Evolutionary conservation across 1,284 basidiomycete species (phyloP), one percentile per base, ranked within the genome.

Genomic region (Austroboletus niveus): DNA sequence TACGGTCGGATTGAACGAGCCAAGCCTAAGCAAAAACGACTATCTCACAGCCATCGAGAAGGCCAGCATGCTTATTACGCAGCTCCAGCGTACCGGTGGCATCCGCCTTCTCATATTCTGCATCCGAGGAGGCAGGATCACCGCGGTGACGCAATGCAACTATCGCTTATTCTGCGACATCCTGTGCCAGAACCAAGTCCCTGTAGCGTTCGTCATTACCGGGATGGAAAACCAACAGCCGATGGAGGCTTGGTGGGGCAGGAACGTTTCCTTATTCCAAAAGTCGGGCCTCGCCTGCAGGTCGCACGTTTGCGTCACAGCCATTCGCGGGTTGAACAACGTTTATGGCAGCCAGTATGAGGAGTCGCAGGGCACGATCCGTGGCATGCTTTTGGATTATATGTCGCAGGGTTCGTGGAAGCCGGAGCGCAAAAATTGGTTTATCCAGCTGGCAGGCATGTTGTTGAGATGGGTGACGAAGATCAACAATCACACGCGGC

Each of bases 91-190:
- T 30, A 51, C 52, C 5, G 63, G 63, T 8, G 65, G 67, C 8
- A 54, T 69, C 38, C 49, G 54, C 14, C 60, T 65, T 9, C 44
- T 69, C 8, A 8, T 66, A 12, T 65, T 65, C 24, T 65, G 64
- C 42, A 50, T 69, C n/a, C 60, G 57, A 14, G 65, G 57, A 5
- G 57, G 65, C 22, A 56, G 67, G 34, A 58, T 68, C 35, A 63
- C 63, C 3, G 32, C 48, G 1, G 48, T 51, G 32, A 57, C 41
- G 30, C 52, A 62, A 36, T 48, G 31, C 40, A 67, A 65, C 39
- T 68, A 68, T n/a, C 35, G 14, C 9, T 17, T 69, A 24, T 68
- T 69, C 48, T 31, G 47, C 24, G 45, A 65, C n/a, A 53, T 58
- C 36, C 42, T 65, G 4, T 68, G 66, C 12, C 61, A 66, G 42